A percentile compares a stretch with the other conserved stretches of the same genome.
phyloP scores from a whole-genome alignment of 257 asterid species.

The Eucommia ulmoides region DNA sequence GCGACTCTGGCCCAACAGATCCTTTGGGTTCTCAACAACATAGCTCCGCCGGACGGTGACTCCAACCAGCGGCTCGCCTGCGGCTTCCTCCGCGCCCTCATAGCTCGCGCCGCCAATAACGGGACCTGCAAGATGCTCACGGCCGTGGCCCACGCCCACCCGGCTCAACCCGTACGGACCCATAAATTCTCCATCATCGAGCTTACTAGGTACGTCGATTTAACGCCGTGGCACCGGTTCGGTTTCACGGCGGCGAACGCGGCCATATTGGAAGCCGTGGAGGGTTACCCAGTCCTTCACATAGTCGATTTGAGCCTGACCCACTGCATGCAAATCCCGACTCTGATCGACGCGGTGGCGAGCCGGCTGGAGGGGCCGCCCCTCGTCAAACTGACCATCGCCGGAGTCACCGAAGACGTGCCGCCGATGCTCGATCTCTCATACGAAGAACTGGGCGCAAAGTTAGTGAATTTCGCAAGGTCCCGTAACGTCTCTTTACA shows the following conservation, averaged over 20 bases:
- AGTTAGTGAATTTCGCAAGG: conserved; percentile 65
- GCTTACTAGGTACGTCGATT: conserved; percentile 75
- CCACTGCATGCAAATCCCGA: conserved; percentile 95
- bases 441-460: conserved; percentile 64
- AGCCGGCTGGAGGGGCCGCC: conserved; percentile 52
- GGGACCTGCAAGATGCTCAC: conserved; percentile 59
- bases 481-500: conserved; percentile 52
- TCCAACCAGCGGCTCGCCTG: conserved; percentile 79
- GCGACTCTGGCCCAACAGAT: conserved; percentile 91
- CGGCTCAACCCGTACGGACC: conserved; percentile 17
- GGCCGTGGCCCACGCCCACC: conserved; percentile 36
- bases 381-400: conserved; percentile 57
- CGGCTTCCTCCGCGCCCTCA: conserved; percentile 83
- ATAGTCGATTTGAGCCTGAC: conserved; percentile 77
- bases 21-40: conserved; percentile 90
- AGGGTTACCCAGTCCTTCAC: conserved; percentile 50
- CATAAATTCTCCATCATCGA: conserved; percentile 72
- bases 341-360: conserved; percentile 66
- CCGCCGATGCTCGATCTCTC: conserved; percentile 78
- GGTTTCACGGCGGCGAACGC: conserved; percentile 90
- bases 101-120: conserved; percentile 56
- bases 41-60: conserved; percentile 94
- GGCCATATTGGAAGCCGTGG: conserved; percentile 66
- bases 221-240: conserved; percentile 95
- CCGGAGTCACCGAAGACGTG: conserved; percentile 44